Percentiles rank a stretch among this genome's conserved stretches.
Evolutionary conservation across 2,329 filamentous ascomycete genomes (phyloP).

Genomic region (Epichloe gansuensis): DNA sequence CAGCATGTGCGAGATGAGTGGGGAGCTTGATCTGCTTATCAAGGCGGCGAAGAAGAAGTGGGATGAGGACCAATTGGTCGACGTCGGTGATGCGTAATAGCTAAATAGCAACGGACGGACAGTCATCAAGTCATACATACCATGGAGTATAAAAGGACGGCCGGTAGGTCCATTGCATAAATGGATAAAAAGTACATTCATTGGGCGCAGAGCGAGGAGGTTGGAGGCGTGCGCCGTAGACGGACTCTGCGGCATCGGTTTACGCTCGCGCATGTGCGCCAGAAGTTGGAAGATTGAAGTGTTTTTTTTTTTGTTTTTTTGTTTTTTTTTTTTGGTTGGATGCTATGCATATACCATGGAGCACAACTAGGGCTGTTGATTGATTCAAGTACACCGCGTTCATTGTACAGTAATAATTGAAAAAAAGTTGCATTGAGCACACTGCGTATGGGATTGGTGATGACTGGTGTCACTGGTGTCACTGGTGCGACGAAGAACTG

Average conservation of each 20-base stretch:
- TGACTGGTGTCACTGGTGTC: too few relatives aligned
- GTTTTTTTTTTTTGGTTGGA: background rate
- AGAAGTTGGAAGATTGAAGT: constrained; percentile 6
- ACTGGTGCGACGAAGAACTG: too few relatives aligned
- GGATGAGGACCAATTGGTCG: constrained; percentile 27
- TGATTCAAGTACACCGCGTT: too few relatives aligned
- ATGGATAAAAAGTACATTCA: too few relatives aligned
- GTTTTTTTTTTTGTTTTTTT: too few relatives aligned
- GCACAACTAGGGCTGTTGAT: background rate
- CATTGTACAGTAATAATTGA: background rate
- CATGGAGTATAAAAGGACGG: background rate
- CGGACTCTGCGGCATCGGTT: background rate
- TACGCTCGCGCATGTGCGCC: background rate
- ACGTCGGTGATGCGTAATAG: constrained; percentile 13
- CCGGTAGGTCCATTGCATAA: too few relatives aligned
- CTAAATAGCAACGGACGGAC: background rate
- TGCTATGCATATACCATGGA: background rate
- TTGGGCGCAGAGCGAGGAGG: too few relatives aligned
- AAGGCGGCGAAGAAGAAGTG: constrained; percentile 45
- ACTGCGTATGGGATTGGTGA: too few relatives aligned
- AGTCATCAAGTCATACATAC: background rate
- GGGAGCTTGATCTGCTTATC: constrained; percentile 38
- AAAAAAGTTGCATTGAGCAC: background rate
- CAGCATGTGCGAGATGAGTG: constrained; percentile 54
- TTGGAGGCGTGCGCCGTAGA: background rate